Conservation (phyloP, 2,329 filamentous ascomycete genomes). For the Venturia effusa region DNA sequence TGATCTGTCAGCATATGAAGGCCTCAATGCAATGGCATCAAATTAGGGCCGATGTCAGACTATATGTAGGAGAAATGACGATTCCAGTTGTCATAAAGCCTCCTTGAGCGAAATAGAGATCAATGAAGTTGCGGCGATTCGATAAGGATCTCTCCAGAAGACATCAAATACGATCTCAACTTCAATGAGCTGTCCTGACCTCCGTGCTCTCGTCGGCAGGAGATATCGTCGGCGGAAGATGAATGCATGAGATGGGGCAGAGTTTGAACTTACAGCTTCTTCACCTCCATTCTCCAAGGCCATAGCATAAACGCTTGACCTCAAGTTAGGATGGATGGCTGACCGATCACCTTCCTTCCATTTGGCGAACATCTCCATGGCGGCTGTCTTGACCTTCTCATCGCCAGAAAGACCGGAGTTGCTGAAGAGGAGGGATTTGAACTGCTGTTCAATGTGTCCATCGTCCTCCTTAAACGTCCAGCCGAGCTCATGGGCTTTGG, state of each 20-base stretch:
- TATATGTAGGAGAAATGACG: too few species aligned
- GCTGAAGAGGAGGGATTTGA: slow-evolving; percentile 86
- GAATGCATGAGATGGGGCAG: background rate
- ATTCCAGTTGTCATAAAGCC: too few species aligned
- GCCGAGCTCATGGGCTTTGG: slow-evolving; percentile 75
- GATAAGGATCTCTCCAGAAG: too few species aligned
- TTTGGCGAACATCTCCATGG: slow-evolving; percentile 82
- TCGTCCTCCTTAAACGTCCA: slow-evolving; percentile 81
- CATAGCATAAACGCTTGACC: slow-evolving; percentile 77
- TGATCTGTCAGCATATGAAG: background rate
- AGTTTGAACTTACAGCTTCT: slow-evolving; percentile 50
- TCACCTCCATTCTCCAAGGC: slow-evolving; percentile 73
- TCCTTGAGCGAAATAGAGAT: too few species aligned
- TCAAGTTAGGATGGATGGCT: slow-evolving; percentile 86
- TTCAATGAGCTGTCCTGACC: too few species aligned
- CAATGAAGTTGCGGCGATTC: too few species aligned
- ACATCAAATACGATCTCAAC: too few species aligned
- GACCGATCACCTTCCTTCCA: slow-evolving; percentile 68
- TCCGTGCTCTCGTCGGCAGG: too few species aligned
- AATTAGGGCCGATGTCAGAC: too few species aligned
- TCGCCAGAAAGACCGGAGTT: slow-evolving; percentile 74
- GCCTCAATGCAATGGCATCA: background rate
- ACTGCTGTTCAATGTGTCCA: slow-evolving; percentile 84
- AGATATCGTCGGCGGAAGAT: too few species aligned
- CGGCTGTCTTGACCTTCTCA: slow-evolving; percentile 62